Conservation (phyloP, 768 basidiomycete species). For the Macrolepiota dolichaula region DNA sequence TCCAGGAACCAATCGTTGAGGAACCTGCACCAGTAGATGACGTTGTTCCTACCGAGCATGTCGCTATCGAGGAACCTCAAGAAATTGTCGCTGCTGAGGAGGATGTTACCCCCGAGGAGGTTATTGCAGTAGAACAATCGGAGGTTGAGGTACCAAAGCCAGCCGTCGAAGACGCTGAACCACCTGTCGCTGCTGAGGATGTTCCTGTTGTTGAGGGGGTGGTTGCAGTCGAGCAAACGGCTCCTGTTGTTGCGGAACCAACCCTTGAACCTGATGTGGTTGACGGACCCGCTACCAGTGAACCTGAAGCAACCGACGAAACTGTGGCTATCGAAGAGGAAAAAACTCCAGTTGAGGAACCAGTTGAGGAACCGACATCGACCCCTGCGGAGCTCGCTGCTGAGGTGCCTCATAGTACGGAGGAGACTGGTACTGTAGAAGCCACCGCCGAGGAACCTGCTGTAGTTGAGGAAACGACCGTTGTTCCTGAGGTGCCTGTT, state of each 20-base stretch:
- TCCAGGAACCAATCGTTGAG: too few relatives aligned
- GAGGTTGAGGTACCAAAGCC: too few relatives aligned
- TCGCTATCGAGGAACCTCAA: background rate
- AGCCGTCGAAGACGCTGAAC: too few relatives aligned
- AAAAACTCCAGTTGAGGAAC: background rate
- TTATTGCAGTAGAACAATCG: background rate
- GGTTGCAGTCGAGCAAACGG: background rate
- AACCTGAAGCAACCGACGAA: background rate
- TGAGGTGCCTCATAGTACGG: background rate
- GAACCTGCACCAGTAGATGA: too few relatives aligned
- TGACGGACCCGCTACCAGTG: background rate
- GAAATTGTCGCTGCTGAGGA: slow-evolving; percentile 9
- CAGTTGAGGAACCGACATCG: background rate
- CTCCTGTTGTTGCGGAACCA: background rate
- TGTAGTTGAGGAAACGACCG: background rate
- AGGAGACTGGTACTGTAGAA: background rate
- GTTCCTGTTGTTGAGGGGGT: background rate
- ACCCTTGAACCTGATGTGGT: background rate
- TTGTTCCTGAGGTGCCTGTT: background rate
- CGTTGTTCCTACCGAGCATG: background rate
- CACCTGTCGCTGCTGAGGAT: slow-evolving; percentile 1
- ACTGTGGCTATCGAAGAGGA: background rate
- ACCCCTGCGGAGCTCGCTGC: background rate
- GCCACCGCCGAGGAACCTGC: background rate
- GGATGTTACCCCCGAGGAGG: slow-evolving; percentile 6